A percentile compares a stretch with the other conserved stretches of the same genome.
Conservation (phyloP, 2,329 filamentous ascomycete species). For the Diaporthe sp. region DNA sequence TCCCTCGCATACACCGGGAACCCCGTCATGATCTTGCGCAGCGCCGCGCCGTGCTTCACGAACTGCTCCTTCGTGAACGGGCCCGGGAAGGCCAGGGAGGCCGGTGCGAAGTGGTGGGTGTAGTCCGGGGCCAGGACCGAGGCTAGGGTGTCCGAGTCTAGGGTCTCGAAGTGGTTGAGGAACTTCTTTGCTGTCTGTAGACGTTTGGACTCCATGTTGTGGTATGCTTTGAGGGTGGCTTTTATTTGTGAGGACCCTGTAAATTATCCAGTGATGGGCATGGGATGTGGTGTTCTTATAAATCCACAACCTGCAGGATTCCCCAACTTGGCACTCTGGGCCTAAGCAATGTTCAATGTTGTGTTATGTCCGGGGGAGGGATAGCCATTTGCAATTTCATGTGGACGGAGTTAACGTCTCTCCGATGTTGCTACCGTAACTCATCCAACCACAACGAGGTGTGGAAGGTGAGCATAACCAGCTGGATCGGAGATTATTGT, state of each 20-base stretch:
- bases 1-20: constrained; percentile 24
- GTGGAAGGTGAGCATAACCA: not conserved
- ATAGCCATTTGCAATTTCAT: not conserved
- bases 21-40: constrained; percentile 25
- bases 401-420: not conserved
- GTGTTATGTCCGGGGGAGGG: not conserved
- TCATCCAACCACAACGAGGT: not conserved
- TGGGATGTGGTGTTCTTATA: too few species aligned
- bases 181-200: constrained; percentile 34
- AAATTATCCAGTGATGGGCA: too few species aligned
- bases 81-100: constrained; percentile 13
- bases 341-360: not conserved
- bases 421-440: not conserved
- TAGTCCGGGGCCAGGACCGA: constrained; percentile 23
- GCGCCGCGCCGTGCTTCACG: constrained; percentile 21
- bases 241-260: too few species aligned
- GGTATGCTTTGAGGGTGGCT: not conserved
- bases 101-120: constrained; percentile 32
- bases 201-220: constrained; percentile 26
- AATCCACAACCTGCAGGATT: not conserved
- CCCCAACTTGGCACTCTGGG: not conserved
- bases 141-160: constrained; percentile 17
- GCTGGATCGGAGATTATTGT: not conserved
- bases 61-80: constrained; percentile 2
- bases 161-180: constrained; percentile 28